Conservation (phyloP, 2,329 filamentous ascomycete species). For the Stagonosporopsis cucurbitacearum region DNA sequence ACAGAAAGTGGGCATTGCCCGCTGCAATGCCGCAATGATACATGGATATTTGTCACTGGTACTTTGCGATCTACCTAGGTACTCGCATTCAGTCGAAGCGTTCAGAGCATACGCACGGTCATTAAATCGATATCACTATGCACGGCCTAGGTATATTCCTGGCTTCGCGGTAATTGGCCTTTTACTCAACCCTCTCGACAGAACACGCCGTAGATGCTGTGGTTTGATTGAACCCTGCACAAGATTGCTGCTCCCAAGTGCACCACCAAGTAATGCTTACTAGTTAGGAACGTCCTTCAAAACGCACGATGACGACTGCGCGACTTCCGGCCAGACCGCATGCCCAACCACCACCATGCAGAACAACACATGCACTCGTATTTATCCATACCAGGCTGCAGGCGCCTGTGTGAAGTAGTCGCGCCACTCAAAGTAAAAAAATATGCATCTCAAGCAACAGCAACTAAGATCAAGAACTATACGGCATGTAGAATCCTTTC, state of each 20-base stretch:
- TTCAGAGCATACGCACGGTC: not conserved
- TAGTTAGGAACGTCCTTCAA: not conserved
- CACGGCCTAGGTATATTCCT: not conserved
- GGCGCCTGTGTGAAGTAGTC: not conserved
- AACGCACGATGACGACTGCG: not conserved
- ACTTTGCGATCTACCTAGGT: not conserved
- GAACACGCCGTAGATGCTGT: no score
- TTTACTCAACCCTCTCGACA: not conserved
- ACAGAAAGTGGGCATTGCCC: constrained; percentile 2
- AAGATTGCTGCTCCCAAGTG: not conserved
- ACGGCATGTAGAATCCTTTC: not conserved
- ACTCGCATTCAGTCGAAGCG: not conserved
- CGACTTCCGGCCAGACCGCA: not conserved
- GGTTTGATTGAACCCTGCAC: not conserved
- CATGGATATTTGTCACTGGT: constrained; percentile 12
- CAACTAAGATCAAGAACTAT: not conserved
- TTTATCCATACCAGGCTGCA: not conserved
- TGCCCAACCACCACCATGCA: not conserved
- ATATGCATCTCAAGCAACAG: no score
- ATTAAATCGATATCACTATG: not conserved
- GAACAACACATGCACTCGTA: not conserved
- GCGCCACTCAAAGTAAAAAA: not conserved
- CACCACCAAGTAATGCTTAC: not conserved
- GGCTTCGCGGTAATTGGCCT: not conserved
- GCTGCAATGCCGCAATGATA: constrained; percentile 11